Conservation (phyloP, 345 rosid species). For the Citrus unshiu region DNA sequence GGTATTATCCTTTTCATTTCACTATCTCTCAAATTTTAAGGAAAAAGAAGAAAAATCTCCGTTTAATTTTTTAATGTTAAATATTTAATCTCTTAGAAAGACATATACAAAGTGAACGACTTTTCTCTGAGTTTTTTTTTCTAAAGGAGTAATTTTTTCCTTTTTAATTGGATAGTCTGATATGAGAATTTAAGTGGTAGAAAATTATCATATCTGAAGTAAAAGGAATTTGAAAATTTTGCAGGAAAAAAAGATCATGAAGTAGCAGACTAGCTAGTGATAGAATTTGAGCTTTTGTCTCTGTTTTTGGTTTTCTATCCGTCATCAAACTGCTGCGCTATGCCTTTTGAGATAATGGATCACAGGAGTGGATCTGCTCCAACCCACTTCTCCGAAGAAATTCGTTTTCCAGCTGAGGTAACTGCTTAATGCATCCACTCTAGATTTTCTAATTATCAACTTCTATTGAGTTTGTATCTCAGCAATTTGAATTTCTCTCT, state of each 20-base stretch:
- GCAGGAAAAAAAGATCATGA: conserved; percentile 30
- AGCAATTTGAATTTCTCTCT: not conserved
- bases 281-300: conserved; percentile 15
- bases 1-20: conserved; percentile 7
- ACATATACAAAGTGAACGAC: not conserved
- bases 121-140: not conserved
- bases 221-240: conserved; percentile 11
- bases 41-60: not conserved
- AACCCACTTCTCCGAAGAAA: conserved; percentile 44
- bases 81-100: not conserved
- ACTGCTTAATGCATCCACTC: not conserved
- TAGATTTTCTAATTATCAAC: conserved; percentile 1
- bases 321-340: conserved; percentile 25
- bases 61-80: not conserved
- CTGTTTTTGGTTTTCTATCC: conserved; percentile 19
- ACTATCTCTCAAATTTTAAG: not conserved
- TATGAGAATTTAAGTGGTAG: not conserved
- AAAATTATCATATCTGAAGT: conserved; percentile 9
- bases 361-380: conserved; percentile 47
- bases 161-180: not conserved
- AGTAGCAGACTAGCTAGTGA: conserved; percentile 10
- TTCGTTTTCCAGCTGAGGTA: conserved; percentile 50
- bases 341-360: conserved; percentile 71
- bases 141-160: not conserved
- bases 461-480: not conserved